These are phyloP conservation scores for Linnemannia exigua DNA, from an alignment of 192 early-diverging fungal genomes.

Conservation along the genomic window DNA sequence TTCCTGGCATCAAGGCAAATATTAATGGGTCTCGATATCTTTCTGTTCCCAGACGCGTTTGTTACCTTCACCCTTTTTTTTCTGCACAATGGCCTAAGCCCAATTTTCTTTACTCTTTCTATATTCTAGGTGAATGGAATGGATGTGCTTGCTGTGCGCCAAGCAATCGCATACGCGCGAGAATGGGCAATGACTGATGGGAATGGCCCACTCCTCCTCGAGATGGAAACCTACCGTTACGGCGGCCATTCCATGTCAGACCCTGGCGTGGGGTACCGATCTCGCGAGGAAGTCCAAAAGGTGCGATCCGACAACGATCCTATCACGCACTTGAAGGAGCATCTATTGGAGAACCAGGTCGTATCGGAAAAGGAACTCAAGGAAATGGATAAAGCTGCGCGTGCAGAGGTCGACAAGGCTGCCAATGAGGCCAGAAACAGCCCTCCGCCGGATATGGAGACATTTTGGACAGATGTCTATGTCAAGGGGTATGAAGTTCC, in stretches of 20 bases:
- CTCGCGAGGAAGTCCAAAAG: constrained; percentile 96
- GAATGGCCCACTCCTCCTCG: constrained; percentile 91
- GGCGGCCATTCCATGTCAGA: constrained; percentile 99
- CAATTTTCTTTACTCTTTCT: background rate
- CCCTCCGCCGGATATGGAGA: constrained; percentile 72
- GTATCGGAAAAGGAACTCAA: constrained; percentile 89
- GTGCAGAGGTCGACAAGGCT: constrained; percentile 85
- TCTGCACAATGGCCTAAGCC: background rate
- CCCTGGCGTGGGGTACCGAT: constrained; percentile 97
- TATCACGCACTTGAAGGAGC: constrained; percentile 90
- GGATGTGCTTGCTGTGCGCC: constrained; percentile 91
- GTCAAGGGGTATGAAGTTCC: constrained; percentile 79
- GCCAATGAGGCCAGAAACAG: constrained; percentile 81
- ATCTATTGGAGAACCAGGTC: constrained; percentile 75
- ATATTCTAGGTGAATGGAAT: constrained; percentile 77
- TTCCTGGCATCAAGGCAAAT: constrained; percentile 87
- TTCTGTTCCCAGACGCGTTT: too few relatives aligned
- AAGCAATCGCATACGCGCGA: constrained; percentile 83
- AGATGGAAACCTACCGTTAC: constrained; percentile 97
- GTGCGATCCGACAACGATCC: constrained; percentile 93
- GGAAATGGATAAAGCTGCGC: constrained; percentile 88
- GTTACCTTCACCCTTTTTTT: background rate
- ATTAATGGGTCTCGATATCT: background rate
- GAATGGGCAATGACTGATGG: constrained; percentile 78
- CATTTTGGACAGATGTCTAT: constrained; percentile 88